Percentiles rank a stretch among this genome's conserved stretches.
phyloP scores from a whole-genome alignment of 768 basidiomycete genomes.

The Termitomyces sp. region DNA sequence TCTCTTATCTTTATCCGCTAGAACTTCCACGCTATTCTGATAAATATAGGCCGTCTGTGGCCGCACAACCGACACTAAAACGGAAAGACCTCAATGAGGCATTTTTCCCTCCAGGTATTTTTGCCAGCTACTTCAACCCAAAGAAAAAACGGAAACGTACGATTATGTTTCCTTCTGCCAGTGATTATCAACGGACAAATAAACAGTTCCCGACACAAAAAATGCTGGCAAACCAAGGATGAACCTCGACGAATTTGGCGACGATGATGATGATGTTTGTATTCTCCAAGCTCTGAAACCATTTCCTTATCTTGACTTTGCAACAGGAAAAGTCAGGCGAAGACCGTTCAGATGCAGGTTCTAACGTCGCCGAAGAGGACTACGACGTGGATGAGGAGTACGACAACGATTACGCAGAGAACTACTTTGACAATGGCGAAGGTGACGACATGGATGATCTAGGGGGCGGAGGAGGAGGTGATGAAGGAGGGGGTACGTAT shows the following conservation, averaged over 20 bases:
- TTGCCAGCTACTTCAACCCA: slow-evolving; percentile 78
- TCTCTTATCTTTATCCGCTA: slow-evolving; percentile 18
- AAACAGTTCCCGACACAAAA: slow-evolving; percentile 20
- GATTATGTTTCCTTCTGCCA: not conserved
- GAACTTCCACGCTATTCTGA: slow-evolving; percentile 82
- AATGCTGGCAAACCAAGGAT: slow-evolving; percentile 35
- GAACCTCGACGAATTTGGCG: slow-evolving; percentile 64
- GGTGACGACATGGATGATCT: slow-evolving; percentile 76
- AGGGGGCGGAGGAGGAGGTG: slow-evolving; percentile 67
- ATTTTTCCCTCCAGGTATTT: slow-evolving; percentile 75
- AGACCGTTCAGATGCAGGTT: slow-evolving; percentile 63
- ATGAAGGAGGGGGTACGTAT: slow-evolving; percentile 52
- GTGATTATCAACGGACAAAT: not conserved
- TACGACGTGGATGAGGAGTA: slow-evolving; percentile 90
- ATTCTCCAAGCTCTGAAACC: not conserved
- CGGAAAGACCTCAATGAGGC: slow-evolving; percentile 65
- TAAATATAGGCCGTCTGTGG: slow-evolving; percentile 64
- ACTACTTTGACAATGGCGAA: slow-evolving; percentile 90
- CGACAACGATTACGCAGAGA: slow-evolving; percentile 87
- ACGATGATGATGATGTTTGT: slow-evolving; percentile 58
- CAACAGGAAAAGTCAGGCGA: slow-evolving; percentile 65
- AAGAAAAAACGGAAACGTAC: slow-evolving; percentile 56
- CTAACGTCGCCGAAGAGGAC: slow-evolving; percentile 62
- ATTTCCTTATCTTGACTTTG: not conserved
- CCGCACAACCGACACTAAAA: slow-evolving; percentile 62